phyloP scores from a whole-genome alignment of 1,139 yeast species.

The Yamadazyma sp. region DNA sequence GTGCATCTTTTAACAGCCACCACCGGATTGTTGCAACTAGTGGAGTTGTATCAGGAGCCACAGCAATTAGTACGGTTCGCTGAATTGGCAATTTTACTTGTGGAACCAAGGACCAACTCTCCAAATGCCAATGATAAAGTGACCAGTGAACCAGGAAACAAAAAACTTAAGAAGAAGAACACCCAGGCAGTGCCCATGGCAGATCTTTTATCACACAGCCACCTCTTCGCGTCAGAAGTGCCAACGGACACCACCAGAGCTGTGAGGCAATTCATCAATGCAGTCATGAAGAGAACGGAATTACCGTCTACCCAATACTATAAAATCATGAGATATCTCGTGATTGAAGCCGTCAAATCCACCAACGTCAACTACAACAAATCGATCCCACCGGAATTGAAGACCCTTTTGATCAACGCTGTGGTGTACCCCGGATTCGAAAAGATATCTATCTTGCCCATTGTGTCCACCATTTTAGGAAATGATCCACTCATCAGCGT shows the following conservation, averaged over 20 bases:
- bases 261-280: constrained; percentile 50
- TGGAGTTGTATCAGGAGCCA: constrained; percentile 36
- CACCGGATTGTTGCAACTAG: constrained; percentile 28
- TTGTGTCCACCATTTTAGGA: constrained; percentile 55
- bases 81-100: constrained; percentile 45
- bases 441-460: constrained; percentile 67
- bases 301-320: constrained; percentile 66
- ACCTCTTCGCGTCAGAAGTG: constrained; percentile 49
- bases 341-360: constrained; percentile 46
- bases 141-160: constrained; percentile 14
- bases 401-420: constrained; percentile 46
- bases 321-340: constrained; percentile 56
- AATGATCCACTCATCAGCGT: constrained; percentile 47
- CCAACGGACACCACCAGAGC: constrained; percentile 33
- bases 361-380: constrained; percentile 26
- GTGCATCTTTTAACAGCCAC: constrained; percentile 30
- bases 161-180: constrained; percentile 43
- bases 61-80: constrained; percentile 42
- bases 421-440: constrained; percentile 66
- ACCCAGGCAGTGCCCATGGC: constrained; percentile 53
- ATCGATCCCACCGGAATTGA: constrained; percentile 30
- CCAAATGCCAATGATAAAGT: constrained; percentile 1
- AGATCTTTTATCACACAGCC: constrained; percentile 70
- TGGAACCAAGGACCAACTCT: constrained; percentile 35
- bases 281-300: constrained; percentile 48